phyloP scores from a whole-genome alignment of 2,329 filamentous ascomycete genomes.

The Phyllosticta citriasiana region DNA sequence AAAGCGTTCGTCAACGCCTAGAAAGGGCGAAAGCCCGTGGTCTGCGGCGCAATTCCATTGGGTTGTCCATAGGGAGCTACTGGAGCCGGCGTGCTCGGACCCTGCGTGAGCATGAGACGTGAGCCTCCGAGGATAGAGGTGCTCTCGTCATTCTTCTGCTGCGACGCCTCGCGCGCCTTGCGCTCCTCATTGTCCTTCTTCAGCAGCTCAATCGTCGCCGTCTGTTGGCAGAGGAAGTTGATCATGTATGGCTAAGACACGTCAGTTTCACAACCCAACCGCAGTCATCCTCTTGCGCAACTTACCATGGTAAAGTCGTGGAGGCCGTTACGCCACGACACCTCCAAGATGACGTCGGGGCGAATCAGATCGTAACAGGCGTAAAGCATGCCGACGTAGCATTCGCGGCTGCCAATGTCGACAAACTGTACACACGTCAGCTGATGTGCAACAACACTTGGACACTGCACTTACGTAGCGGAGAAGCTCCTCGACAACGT shows the following conservation, averaged over 20 bases:
- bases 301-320: slow-evolving; percentile 85
- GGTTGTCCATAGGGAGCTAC: slow-evolving; percentile 60
- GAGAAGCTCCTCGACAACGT: slow-evolving; percentile 90
- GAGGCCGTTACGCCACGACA: slow-evolving; percentile 93
- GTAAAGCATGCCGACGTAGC: slow-evolving; percentile 99
- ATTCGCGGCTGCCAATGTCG: slow-evolving; percentile 96
- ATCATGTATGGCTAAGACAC: slow-evolving; percentile 75
- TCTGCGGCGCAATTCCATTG: slow-evolving; percentile 83
- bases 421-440: slow-evolving; percentile 63
- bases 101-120: slow-evolving; percentile 92
- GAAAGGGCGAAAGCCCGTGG: slow-evolving; percentile 50
- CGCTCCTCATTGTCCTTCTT: slow-evolving; percentile 96
- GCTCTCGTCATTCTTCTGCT: slow-evolving; percentile 85
- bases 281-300: not conserved
- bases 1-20: slow-evolving; percentile 14
- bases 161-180: slow-evolving; percentile 59
- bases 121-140: slow-evolving; percentile 84
- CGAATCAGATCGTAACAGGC: slow-evolving; percentile 96
- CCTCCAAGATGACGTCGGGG: slow-evolving; percentile 83
- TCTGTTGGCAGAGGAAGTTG: slow-evolving; percentile 90
- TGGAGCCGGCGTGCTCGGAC: slow-evolving; percentile 55
- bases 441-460: slow-evolving; percentile 5
- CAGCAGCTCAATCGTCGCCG: slow-evolving; percentile 68
- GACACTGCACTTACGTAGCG: slow-evolving; percentile 72
- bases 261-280: slow-evolving; percentile 11